Evolutionary conservation across 805 yeast genomes (phyloP), one percentile per base, ranked within the genome.

Genomic region (Candida vartiovaarae): DNA sequence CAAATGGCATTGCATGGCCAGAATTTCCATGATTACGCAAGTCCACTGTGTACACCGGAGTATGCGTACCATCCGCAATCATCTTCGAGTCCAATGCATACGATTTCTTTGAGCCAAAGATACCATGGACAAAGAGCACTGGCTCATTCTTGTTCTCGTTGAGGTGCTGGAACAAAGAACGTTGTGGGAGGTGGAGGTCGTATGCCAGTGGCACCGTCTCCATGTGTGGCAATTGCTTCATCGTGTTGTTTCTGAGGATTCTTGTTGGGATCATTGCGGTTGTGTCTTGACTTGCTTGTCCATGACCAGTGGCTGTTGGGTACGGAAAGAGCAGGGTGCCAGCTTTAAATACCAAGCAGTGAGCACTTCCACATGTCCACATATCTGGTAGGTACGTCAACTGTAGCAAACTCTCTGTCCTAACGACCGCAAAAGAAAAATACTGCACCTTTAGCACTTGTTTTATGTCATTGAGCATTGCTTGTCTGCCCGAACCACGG

Each of bases 241-340:
- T 34, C 11, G 38, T 38, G 54, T 97, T 96, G 46, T 90, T 84
- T 76, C 90, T 84, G 69, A 91, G 76, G n/a, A 51, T 37, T 47
- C 51, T 49, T 2, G 60, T 45, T 3, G 57, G 50, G 32, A 54
- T 43, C 60, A 55, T 55, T 28, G 26, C 9, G 15, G 30, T 28
- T 9, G 30, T 15, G 20, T 15, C 20, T 15, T 15, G 20, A 15
- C 20, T 15, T 15, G 20, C 20, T 15, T 15, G 20, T 15, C 20
- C 20, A 15, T 15, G 20, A 15, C 20, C 2, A 15, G 20, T 15
- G 20, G 20, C 20, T 15, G 20, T 15, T 15, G 20, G 20, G 20
- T 15, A 15, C 20, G 20, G 20, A 15, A 15, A 15, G 20, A 15
- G 20, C 20, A 15, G 20, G 20, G 20, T 15, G 20, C 20, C 20